These are phyloP conservation scores for Moesziomyces globuligerus DNA, from an alignment of 1,284 basidiomycete genomes.

Conservation along the genomic window DNA sequence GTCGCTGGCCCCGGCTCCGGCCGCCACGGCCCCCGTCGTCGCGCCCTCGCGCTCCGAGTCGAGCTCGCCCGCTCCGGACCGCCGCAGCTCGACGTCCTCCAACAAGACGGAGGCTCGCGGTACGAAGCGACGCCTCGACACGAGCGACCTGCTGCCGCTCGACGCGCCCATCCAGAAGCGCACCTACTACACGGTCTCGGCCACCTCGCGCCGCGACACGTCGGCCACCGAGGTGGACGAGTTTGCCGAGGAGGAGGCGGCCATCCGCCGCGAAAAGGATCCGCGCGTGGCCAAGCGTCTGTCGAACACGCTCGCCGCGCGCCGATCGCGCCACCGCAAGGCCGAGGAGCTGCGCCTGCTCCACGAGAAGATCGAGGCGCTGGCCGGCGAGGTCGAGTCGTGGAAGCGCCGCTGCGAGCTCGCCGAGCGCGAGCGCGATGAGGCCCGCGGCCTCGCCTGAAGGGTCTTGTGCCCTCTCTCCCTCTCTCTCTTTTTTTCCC, in stretches of 20 bases:
- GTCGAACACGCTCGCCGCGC: slow-evolving; percentile 65
- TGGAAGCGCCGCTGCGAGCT: slow-evolving; percentile 64
- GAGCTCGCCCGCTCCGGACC: slow-evolving; percentile 26
- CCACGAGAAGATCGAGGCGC: slow-evolving; percentile 59
- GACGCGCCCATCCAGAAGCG: slow-evolving; percentile 66
- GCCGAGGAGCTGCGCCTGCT: slow-evolving; percentile 61
- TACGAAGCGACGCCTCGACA: slow-evolving; percentile 58
- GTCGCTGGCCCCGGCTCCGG: slow-evolving; percentile 2
- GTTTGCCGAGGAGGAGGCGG: slow-evolving; percentile 46
- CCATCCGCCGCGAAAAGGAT: slow-evolving; percentile 53
- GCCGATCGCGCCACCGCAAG: slow-evolving; percentile 64
- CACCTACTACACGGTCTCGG: slow-evolving; percentile 61
- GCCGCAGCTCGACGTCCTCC: slow-evolving; percentile 31
- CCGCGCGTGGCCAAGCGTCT: slow-evolving; percentile 64
- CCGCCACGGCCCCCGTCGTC: slow-evolving; percentile 17
- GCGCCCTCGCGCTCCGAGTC: slow-evolving; percentile 3
- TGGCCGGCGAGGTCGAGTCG: slow-evolving; percentile 52
- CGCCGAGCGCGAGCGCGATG: slow-evolving; percentile 61
- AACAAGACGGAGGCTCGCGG: slow-evolving; percentile 36
- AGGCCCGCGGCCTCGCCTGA: slow-evolving; percentile 21
- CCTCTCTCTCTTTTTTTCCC: background rate
- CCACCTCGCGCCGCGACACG: slow-evolving; percentile 61
- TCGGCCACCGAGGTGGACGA: slow-evolving; percentile 25
- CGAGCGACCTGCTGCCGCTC: slow-evolving; percentile 61
- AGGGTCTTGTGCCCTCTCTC: background rate